These are phyloP conservation scores for Oropetium thomaeum DNA, from an alignment of 176 grass and related monocot genomes.

Conservation along the genomic window DNA sequence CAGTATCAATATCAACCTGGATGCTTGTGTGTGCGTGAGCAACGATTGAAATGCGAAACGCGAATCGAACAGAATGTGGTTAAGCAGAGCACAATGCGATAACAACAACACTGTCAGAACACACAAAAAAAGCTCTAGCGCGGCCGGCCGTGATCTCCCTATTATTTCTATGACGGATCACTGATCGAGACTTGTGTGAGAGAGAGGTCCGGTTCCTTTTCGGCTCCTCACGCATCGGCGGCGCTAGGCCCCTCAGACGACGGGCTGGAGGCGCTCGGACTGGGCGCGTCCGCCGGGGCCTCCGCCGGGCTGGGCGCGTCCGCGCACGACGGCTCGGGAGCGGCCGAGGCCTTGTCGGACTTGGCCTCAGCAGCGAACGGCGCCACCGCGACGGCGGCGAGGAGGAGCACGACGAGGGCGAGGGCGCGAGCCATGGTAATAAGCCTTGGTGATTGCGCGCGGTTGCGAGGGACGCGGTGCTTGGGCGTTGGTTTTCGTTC, in stretches of 20 bases:
- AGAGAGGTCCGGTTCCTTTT: not conserved
- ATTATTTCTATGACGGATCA: not conserved
- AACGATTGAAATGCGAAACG: not conserved
- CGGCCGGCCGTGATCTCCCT: not conserved
- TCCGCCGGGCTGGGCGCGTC: not conserved
- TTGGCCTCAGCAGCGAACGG: not conserved
- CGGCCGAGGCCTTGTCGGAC: not conserved
- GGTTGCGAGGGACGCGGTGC: too few relatives aligned
- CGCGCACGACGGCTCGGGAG: not conserved
- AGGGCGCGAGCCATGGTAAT: constrained; percentile 14
- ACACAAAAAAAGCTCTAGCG: not conserved
- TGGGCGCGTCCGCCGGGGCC: not conserved
- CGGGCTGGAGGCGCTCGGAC: not conserved
- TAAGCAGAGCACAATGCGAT: not conserved
- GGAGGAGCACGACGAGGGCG: constrained; percentile 22
- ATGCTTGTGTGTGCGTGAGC: not conserved
- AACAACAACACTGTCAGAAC: too few relatives aligned
- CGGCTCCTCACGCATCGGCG: not conserved
- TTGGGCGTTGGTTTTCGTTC: not conserved
- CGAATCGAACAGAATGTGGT: not conserved
- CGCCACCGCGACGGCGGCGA: not conserved
- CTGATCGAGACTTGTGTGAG: too few relatives aligned
- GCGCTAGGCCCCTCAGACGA: not conserved
- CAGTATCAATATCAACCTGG: not conserved
- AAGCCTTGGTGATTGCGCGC: not conserved